Base-by-base conservation (phyloP, 2,329 filamentous ascomycete species). In the Aspergillus ochraceus region DNA sequence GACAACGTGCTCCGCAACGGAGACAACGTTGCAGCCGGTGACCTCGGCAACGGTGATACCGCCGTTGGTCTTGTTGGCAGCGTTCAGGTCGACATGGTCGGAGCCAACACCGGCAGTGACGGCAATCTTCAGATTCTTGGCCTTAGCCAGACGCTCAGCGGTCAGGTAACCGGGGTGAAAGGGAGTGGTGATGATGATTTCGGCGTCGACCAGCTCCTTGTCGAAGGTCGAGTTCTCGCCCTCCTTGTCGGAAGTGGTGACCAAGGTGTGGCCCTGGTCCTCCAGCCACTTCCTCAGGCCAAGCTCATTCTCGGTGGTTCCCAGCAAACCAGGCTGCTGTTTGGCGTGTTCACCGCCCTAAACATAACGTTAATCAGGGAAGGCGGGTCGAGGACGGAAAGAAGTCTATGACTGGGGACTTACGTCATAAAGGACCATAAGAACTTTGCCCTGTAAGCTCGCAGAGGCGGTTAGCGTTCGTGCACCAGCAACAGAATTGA, bases 121-220 rank as follows among this genome's bases (percentile, higher is more conserved):
- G 77, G 94, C 94, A 64, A 99, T 84, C 88, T 98, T 98, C 74
- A 99, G 90, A 60, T 99, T 98, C 90, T 98, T 98, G 69, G 95
- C 95, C 84, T 95, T 96, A 73, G 92, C 92, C 58, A 99, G 88
- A 75, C 95, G 93, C 84, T 98, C 94, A 57, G 91, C 92, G 53
- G 91, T 98, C 60, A 99, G 90, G 85, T 99, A 99, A 66, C 94
- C 95, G 57, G 94, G 94, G 84, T 98, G 94, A 89, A 98, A 98
- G 76, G 95, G 95, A 60, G 95, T 99, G 70, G 95, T 99, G 81
- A 99, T 98, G 86, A 99, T 98, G 80, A 99, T 85, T 81, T 99
- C 95, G 64, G 95, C 92, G 76, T 98, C 95, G 63, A 95, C 92
- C 57, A 99, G 87, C 82, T 99, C 92, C 83, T 93, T 86, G 80